A percentile compares a stretch with the other conserved stretches of the same genome.
These are phyloP conservation scores for Microstegium vimineum DNA, from an alignment of 176 grass and related monocot species.

Conservation along the genomic window DNA sequence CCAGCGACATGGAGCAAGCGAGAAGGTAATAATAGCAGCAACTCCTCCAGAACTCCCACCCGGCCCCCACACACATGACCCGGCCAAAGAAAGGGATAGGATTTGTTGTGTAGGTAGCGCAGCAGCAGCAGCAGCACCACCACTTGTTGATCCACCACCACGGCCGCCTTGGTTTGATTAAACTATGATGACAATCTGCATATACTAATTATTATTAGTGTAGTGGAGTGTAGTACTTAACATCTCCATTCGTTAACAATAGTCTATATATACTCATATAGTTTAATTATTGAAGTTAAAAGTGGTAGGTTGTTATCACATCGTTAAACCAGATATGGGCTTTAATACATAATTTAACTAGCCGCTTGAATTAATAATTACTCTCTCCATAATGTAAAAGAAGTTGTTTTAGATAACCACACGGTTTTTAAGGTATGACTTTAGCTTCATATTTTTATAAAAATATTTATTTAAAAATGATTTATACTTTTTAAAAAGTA, in stretches of 20 bases:
- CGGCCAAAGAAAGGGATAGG: background rate
- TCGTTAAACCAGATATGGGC: background rate
- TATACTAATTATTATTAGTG: background rate
- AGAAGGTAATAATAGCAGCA: constrained; percentile 28
- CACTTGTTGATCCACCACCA: constrained; percentile 29
- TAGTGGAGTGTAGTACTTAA: constrained; percentile 16
- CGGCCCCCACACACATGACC: constrained; percentile 46
- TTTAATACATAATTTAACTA: background rate
- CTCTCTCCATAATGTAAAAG: too few relatives aligned
- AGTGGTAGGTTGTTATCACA: background rate
- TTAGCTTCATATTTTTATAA: too few relatives aligned
- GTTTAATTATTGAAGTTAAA: background rate
- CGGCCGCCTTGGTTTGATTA: constrained; percentile 36
- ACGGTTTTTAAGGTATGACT: too few relatives aligned
- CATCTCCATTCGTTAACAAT: background rate
- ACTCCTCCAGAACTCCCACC: constrained; percentile 8
- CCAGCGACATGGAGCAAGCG: constrained; percentile 17
- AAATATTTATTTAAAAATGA: too few relatives aligned
- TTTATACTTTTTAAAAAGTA: too few relatives aligned
- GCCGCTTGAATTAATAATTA: background rate
- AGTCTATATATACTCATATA: background rate
- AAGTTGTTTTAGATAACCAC: too few relatives aligned
- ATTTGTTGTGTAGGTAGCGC: constrained; percentile 51
- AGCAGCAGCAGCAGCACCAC: constrained; percentile 49
- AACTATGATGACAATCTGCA: constrained; percentile 52